Percentiles rank a stretch among this genome's conserved stretches.
These are phyloP conservation scores for Beauveria scarabaeidicola DNA, from an alignment of 2,329 filamentous ascomycete genomes.

Conservation along the genomic window DNA sequence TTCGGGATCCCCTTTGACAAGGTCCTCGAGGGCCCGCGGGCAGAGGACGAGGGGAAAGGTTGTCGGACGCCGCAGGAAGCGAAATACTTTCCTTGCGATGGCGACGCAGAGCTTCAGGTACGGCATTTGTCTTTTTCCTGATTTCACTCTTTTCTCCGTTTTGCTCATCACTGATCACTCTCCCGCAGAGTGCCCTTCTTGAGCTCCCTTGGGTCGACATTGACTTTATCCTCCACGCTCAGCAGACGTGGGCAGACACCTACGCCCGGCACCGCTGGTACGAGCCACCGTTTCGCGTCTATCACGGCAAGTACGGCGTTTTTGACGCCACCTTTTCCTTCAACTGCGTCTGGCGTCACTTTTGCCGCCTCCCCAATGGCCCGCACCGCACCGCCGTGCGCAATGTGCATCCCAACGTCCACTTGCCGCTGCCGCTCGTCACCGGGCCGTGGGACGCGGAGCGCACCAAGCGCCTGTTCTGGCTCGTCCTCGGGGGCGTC, in stretches of 20 bases:
- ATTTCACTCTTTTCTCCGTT: neutral
- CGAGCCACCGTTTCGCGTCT: conserved; percentile 17
- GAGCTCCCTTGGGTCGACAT: conserved; percentile 35
- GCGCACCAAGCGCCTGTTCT: conserved; percentile 34
- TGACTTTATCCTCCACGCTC: conserved; percentile 38
- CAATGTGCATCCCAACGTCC: conserved; percentile 31
- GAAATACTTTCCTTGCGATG: conserved; percentile 17
- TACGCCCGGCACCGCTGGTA: conserved; percentile 27
- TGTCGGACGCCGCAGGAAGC: neutral
- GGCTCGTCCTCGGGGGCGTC: conserved; percentile 34
- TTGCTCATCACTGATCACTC: conserved; percentile 7
- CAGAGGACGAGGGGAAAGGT: neutral
- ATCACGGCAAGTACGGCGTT: conserved; percentile 18
- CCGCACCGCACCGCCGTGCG: neutral
- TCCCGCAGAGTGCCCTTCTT: conserved; percentile 33
- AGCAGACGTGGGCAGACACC: conserved; percentile 37
- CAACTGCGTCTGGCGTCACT: neutral
- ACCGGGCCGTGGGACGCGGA: conserved; percentile 34
- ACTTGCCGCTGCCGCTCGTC: conserved; percentile 32
- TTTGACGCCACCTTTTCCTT: conserved; percentile 20
- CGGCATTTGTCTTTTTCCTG: neutral
- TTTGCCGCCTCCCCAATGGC: neutral
- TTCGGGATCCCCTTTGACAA: conserved; percentile 23
- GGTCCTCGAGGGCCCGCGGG: neutral
- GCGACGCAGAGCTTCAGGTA: conserved; percentile 38